Base-by-base conservation (phyloP, 352 stramenopile species). In the Phytopythium oedochilum region DNA sequence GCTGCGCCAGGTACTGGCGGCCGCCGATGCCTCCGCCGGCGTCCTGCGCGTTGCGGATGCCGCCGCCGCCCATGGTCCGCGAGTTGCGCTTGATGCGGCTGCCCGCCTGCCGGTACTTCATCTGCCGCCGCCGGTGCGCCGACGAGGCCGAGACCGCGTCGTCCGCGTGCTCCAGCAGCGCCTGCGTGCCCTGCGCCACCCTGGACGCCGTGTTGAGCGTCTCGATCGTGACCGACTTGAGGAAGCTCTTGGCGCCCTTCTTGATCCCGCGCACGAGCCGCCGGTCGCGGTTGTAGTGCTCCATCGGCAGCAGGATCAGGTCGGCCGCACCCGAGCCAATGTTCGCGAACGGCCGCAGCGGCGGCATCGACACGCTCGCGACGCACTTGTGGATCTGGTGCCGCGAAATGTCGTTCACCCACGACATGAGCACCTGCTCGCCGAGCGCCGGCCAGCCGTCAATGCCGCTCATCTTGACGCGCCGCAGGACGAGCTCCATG, bases 301-400 rank as follows among this genome's bases (percentile, higher is more conserved):
- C 82, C 60, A 96, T 85, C 2, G 86, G 86, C 29, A 96, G 65
- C 50, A 96, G 53, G 47, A 96, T 96, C 54, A 96, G 65, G 56
- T 96, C 83, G 2, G 86, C 86, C 3, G 86, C 84, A 25, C 86
- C 84, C 3, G 86, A 84, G 20, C 86, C 86, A 66, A 96, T 92
- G 57, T 96, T 96, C 12, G 86, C 82, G 39, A 96, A 91, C 32
- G 86, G 79, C 40, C 84, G 83, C 51, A 96, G 61, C 11, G 86
- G 86, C 2, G 84, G 84, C 80, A 94, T 91, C 32, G 82, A 89
- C 31, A 96, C 86, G 68, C 84, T 94, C 2, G 86, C 86, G 5
- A 96, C 76, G 48, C 86, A 96, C 65, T 94, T 94, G 69, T 94
- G 86, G 38, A 96, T 92, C 59, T 96, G 86, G 46, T 87, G 78